Conservation (phyloP, 2,329 filamentous ascomycete genomes). For the Aspergillus ibericus region DNA sequence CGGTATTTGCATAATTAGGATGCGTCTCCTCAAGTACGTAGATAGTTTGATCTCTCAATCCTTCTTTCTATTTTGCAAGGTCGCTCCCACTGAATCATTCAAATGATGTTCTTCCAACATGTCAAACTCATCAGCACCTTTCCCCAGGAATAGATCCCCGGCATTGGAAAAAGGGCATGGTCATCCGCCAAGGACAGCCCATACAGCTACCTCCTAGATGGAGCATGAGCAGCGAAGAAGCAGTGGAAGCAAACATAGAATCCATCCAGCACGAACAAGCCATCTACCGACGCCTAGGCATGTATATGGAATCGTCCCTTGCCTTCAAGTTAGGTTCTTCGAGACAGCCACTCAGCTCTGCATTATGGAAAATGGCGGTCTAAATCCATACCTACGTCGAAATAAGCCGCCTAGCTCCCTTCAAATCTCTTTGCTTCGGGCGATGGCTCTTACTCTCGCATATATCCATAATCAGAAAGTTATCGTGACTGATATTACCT, state of each 20-base stretch:
- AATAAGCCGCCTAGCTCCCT: conserved; percentile 2
- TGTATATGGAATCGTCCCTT: not conserved
- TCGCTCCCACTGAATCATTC: no score
- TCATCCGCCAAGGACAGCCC: conserved; percentile 4
- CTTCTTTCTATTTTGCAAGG: no score
- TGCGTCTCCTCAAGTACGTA: no score
- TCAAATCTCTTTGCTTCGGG: conserved; percentile 17
- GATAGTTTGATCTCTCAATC: no score
- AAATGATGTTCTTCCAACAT: no score
- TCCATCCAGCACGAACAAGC: conserved; percentile 9
- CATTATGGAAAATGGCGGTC: conserved; percentile 9
- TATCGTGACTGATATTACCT: conserved; percentile 24
- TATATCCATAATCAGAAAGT: conserved; percentile 19
- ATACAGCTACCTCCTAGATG: conserved; percentile 7
- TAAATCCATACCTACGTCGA: conserved; percentile 3
- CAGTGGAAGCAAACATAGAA: conserved; percentile 9
- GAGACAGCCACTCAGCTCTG: not conserved
- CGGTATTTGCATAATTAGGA: no score
- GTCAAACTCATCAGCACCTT: no score
- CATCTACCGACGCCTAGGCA: conserved; percentile 4
- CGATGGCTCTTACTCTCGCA: conserved; percentile 18
- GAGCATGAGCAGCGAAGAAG: conserved; percentile 5
- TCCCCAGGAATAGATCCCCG: not conserved
- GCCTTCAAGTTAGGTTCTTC: conserved; percentile 2
- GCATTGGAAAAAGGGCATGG: conserved; percentile 6